Percentiles rank a stretch among this genome's conserved stretches.
These are phyloP conservation scores for Wickerhamomyces sydowiorum DNA, from an alignment of 805 yeast species.

Conservation along the genomic window DNA sequence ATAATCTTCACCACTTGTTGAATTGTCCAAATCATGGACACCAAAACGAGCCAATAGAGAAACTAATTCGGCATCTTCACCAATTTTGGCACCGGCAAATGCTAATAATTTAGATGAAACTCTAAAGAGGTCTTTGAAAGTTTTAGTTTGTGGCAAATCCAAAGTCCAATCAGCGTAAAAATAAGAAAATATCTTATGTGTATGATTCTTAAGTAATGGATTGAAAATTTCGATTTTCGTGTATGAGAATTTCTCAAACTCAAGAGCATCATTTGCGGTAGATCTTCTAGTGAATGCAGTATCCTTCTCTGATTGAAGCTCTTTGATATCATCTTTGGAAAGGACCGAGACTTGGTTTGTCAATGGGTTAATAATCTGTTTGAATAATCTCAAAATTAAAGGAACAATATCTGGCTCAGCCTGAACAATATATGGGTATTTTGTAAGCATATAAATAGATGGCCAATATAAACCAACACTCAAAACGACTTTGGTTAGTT, in stretches of 20 bases:
- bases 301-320: conserved; percentile 21
- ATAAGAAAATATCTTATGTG: conserved; percentile 21
- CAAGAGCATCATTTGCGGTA: conserved; percentile 25
- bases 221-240: conserved; percentile 26
- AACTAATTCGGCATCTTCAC: conserved; percentile 42
- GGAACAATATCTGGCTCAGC: conserved; percentile 44
- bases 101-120: conserved; percentile 43
- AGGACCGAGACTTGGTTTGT: conserved; percentile 23
- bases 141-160: conserved; percentile 31
- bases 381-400: conserved; percentile 44
- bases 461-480: conserved; percentile 60
- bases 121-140: conserved; percentile 39
- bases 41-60: conserved; percentile 61
- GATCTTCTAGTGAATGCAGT: conserved; percentile 14
- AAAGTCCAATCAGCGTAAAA: conserved; percentile 47
- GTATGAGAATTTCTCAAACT: conserved; percentile 21
- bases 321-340: conserved; percentile 4
- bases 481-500: conserved; percentile 47
- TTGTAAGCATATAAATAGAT: conserved; percentile 48
- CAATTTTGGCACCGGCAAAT: conserved; percentile 51
- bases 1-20: conserved; percentile 7
- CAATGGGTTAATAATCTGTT: conserved; percentile 44
- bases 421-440: conserved; percentile 55
- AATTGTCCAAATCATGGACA: conserved; percentile 26
- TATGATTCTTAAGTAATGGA: conserved; percentile 17